Conservation (phyloP, 768 basidiomycete species). For the Phanerochaete sordida region DNA sequence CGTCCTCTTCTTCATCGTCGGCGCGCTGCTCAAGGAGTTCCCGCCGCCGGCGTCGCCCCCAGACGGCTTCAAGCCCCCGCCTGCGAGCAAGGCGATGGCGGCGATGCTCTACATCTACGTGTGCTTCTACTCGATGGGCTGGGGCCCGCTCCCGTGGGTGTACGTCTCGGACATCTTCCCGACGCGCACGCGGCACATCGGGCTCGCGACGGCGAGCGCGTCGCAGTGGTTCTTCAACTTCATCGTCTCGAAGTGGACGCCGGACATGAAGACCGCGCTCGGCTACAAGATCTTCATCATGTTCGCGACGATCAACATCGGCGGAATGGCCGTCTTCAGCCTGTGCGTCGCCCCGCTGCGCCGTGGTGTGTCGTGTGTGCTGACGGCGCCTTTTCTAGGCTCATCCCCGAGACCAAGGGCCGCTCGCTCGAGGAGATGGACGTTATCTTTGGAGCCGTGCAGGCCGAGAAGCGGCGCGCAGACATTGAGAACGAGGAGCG, state of each 20-base stretch:
- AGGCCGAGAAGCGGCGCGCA: conserved; percentile 47
- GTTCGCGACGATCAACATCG: conserved; percentile 73
- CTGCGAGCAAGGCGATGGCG: conserved; percentile 74
- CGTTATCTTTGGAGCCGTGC: conserved; percentile 55
- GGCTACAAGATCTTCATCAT: conserved; percentile 77
- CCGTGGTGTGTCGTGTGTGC: not conserved
- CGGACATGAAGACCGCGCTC: conserved; percentile 53
- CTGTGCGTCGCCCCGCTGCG: conserved; percentile 37
- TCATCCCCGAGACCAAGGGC: conserved; percentile 41
- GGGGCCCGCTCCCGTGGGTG: conserved; percentile 65
- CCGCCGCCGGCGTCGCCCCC: conserved; percentile 40
- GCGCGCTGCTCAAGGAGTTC: conserved; percentile 78
- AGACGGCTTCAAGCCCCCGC: conserved; percentile 32
- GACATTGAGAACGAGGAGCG: conserved; percentile 48
- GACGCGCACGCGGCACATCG: conserved; percentile 79
- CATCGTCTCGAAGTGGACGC: conserved; percentile 69
- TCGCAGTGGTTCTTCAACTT: conserved; percentile 87
- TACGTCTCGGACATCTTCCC: conserved; percentile 83
- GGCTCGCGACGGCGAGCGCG: conserved; percentile 68
- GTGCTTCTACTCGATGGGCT: conserved; percentile 85
- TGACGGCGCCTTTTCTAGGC: conserved; percentile 40
- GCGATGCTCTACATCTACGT: conserved; percentile 85
- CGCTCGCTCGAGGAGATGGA: conserved; percentile 51
- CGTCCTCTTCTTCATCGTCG: conserved; percentile 75
- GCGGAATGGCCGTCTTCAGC: conserved; percentile 65